These are phyloP conservation scores for Phytophthora citrophthora DNA, from an alignment of 352 stramenopile genomes.

Conservation along the genomic window DNA sequence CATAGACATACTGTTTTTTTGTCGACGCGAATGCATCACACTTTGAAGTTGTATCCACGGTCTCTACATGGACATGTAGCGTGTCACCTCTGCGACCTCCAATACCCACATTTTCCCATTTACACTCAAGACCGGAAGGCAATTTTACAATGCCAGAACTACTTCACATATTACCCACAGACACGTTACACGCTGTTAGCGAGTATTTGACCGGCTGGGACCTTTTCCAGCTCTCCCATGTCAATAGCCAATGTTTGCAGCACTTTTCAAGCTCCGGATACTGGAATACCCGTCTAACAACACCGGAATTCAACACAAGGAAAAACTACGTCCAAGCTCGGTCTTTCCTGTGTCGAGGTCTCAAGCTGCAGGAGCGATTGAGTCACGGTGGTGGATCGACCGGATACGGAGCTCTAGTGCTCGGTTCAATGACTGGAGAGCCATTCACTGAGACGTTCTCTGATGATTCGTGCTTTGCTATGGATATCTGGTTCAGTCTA, in stretches of 20 bases:
- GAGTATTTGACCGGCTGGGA: constrained; percentile 15
- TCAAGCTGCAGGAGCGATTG: constrained; percentile 11
- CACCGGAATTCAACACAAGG: not conserved
- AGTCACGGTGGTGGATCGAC: constrained; percentile 4
- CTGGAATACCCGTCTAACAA: not conserved
- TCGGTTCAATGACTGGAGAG: constrained; percentile 1
- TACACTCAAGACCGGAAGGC: not conserved
- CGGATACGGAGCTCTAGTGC: constrained; percentile 3
- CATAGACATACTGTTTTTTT: too few relatives aligned
- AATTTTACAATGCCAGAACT: not conserved
- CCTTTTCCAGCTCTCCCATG: constrained; percentile 12
- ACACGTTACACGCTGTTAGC: constrained; percentile 7
- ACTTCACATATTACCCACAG: not conserved
- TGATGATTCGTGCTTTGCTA: constrained; percentile 1
- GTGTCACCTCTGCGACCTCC: constrained; percentile 3
- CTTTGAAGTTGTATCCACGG: constrained; percentile 6
- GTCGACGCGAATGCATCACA: constrained; percentile 8
- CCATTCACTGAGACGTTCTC: not conserved
- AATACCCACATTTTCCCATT: not conserved
- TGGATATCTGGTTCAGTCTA: constrained; percentile 18
- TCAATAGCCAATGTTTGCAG: constrained; percentile 2
- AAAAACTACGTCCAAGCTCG: constrained; percentile 4
- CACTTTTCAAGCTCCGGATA: not conserved
- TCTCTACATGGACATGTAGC: constrained; percentile 13
- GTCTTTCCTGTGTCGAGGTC: constrained; percentile 16